Conservation (phyloP, 2,329 filamentous ascomycete species). For the Xylariales sp. region DNA sequence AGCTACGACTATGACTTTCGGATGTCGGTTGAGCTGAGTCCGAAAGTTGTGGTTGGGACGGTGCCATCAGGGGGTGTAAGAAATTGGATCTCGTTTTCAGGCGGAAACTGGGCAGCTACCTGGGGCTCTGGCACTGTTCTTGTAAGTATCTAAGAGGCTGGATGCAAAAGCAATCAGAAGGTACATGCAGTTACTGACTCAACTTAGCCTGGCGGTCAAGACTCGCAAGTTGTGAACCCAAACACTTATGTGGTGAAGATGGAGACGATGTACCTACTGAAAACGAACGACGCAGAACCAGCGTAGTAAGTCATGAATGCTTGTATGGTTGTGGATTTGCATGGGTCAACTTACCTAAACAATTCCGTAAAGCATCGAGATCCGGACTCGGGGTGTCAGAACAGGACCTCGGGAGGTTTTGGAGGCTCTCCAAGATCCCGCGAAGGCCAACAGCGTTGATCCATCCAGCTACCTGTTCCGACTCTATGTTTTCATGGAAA, state of each 20-base stretch:
- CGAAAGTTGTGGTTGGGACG: slow-evolving; percentile 37
- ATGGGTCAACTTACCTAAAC: too few species aligned
- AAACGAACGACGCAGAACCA: slow-evolving; percentile 41
- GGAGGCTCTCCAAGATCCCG: slow-evolving; percentile 10
- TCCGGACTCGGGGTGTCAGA: slow-evolving; percentile 12
- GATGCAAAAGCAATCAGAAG: too few species aligned
- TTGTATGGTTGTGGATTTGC: too few species aligned
- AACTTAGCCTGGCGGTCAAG: slow-evolving; percentile 33
- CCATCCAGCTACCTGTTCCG: slow-evolving; percentile 12
- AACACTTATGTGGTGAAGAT: slow-evolving; percentile 27
- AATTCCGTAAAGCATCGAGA: slow-evolving; percentile 14
- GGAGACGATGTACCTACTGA: slow-evolving; percentile 45
- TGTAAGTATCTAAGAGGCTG: too few species aligned
- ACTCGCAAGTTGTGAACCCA: slow-evolving; percentile 26
- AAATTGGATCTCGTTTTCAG: slow-evolving; percentile 45
- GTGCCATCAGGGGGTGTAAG: slow-evolving; percentile 34
- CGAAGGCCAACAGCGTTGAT: slow-evolving; percentile 8
- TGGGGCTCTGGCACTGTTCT: slow-evolving; percentile 43
- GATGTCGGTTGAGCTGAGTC: slow-evolving; percentile 41
- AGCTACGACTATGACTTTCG: slow-evolving; percentile 45
- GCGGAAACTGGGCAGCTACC: slow-evolving; percentile 42
- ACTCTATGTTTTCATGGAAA: slow-evolving; percentile 14
- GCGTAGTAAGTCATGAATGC: slow-evolving; percentile 35
- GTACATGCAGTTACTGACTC: too few species aligned
- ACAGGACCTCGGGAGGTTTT: slow-evolving; percentile 12